A percentile compares a stretch with the other conserved stretches of the same genome.
phyloP scores from a whole-genome alignment of 2,329 filamentous ascomycete genomes.

The Hypoxylon sp. region DNA sequence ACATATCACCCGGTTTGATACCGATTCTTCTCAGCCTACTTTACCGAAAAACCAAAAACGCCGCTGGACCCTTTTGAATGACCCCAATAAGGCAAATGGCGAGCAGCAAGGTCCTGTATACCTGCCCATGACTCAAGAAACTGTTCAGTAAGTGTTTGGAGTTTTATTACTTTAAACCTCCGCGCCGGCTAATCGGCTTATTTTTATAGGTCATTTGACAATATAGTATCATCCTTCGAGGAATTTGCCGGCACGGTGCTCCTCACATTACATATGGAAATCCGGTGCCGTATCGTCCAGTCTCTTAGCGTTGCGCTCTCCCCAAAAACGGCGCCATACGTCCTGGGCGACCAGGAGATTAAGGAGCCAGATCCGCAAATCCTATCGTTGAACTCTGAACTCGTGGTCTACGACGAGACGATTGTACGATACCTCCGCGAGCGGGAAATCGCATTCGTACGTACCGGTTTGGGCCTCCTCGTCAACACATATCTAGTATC shows the following conservation, averaged over 20 bases:
- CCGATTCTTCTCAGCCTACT: constrained; percentile 73
- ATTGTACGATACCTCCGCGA: constrained; percentile 79
- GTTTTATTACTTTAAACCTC: background rate
- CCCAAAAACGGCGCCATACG: constrained; percentile 72
- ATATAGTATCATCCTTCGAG: constrained; percentile 85
- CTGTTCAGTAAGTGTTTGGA: constrained; percentile 75
- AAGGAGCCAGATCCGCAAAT: constrained; percentile 85
- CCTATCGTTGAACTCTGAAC: constrained; percentile 84
- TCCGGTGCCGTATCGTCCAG: constrained; percentile 87
- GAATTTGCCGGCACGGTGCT: constrained; percentile 84
- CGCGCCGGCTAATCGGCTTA: constrained; percentile 23
- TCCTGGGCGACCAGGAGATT: constrained; percentile 77
- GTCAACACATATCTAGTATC: constrained; percentile 85
- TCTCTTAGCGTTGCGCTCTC: constrained; percentile 78
- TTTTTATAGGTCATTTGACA: constrained; percentile 82
- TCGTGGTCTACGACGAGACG: constrained; percentile 91
- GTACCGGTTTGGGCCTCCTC: constrained; percentile 80
- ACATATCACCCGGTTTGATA: constrained; percentile 82
- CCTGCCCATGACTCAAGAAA: constrained; percentile 89
- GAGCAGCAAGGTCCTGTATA: constrained; percentile 78
- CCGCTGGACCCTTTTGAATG: constrained; percentile 86
- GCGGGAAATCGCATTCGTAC: constrained; percentile 81
- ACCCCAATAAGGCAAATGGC: constrained; percentile 69
- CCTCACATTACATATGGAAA: constrained; percentile 88
- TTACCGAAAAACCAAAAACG: constrained; percentile 73